These are phyloP conservation scores for Camellia oleifera DNA, from an alignment of 179 eudicot genomes.

Conservation along the genomic window DNA sequence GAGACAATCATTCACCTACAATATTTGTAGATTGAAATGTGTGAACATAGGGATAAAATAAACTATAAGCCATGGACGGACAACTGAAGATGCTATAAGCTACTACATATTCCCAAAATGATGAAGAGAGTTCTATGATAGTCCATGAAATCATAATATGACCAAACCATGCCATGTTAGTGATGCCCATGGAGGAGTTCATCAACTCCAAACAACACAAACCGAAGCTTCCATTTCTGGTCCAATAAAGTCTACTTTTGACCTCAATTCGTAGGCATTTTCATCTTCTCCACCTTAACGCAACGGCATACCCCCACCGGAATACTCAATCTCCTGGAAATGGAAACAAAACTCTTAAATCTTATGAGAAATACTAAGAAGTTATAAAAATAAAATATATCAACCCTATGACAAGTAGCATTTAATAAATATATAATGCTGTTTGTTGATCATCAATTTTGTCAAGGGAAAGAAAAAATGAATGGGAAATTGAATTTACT, in stretches of 20 bases:
- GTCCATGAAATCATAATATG: no score
- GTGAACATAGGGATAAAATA: neutral
- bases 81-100: no score
- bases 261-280: neutral
- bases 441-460: no score
- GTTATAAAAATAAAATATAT: neutral
- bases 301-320: slow-evolving; percentile 53
- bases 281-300: slow-evolving; percentile 12
- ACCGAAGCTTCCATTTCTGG: neutral
- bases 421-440: neutral
- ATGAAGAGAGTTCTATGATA: neutral
- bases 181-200: neutral
- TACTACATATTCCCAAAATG: no score
- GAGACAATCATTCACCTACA: neutral
- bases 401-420: neutral
- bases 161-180: neutral
- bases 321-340: slow-evolving; percentile 61
- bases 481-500: no score
- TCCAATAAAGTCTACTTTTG: neutral
- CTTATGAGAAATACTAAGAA: neutral
- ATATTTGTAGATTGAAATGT: no score
- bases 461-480: no score
- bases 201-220: neutral
- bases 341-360: neutral
- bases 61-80: neutral